Evolutionary conservation across 2,329 filamentous ascomycete species (phyloP).

Genomic region (Fusarium nygamai): DNA sequence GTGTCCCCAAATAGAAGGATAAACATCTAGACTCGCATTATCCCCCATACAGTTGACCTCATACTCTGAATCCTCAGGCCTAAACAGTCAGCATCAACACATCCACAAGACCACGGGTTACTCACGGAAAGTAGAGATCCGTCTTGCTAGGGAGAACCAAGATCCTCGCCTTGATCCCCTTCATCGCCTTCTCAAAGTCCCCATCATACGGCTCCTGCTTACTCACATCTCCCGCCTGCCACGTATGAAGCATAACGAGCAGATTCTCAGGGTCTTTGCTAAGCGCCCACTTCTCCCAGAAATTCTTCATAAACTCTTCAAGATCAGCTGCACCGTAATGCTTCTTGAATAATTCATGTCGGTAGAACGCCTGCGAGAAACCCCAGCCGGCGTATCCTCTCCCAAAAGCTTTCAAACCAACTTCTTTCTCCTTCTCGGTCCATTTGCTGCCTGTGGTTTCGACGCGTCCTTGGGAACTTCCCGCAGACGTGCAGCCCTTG

Average conservation of each 20-base stretch:
- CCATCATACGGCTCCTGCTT: conserved; percentile 74
- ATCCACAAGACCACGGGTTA: rapidly evolving
- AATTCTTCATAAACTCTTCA: conserved; percentile 78
- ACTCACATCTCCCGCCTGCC: conserved; percentile 79
- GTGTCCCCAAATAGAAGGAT: conserved; percentile 56
- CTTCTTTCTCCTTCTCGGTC: conserved; percentile 54
- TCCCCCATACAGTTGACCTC: conserved; percentile 67
- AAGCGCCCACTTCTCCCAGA: conserved; percentile 80
- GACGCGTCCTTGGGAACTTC: conserved; percentile 44
- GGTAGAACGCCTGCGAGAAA: conserved; percentile 82
- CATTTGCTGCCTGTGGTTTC: conserved; percentile 41
- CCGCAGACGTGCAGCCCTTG: conserved; percentile 62
- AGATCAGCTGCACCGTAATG: conserved; percentile 72
- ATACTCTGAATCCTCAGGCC: conserved; percentile 78
- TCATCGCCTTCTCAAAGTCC: conserved; percentile 72
- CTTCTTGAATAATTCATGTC: conserved; percentile 73
- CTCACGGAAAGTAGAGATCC: conserved; percentile 78
- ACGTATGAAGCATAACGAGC: conserved; percentile 79
- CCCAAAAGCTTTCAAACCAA: conserved; percentile 73
- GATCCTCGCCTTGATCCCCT: conserved; percentile 75
- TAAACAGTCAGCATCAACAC: background rate
- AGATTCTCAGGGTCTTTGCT: conserved; percentile 81
- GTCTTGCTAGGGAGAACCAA: conserved; percentile 77
- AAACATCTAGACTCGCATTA: conserved; percentile 48
- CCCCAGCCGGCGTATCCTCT: conserved; percentile 85